Conservation (phyloP, 768 basidiomycete species). For the Termitomyces sp. region DNA sequence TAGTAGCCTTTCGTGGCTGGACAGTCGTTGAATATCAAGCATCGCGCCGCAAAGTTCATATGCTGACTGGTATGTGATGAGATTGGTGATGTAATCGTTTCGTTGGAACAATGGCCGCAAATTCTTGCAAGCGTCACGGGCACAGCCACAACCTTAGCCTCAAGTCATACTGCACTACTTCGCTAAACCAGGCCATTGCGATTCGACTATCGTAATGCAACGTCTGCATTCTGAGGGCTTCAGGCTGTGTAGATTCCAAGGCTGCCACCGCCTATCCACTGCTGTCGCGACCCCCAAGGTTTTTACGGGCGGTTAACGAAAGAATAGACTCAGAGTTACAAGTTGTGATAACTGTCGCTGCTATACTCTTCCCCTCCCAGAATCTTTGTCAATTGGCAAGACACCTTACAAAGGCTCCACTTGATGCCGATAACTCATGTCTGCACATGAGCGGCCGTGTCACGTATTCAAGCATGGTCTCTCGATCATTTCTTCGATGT, state of each 20-base stretch:
- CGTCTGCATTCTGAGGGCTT: too few species aligned
- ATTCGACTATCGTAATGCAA: too few species aligned
- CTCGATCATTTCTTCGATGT: background rate
- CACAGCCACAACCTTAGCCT: background rate
- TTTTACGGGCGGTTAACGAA: too few species aligned
- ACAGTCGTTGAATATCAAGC: background rate
- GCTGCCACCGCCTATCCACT: background rate
- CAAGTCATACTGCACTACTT: too few species aligned
- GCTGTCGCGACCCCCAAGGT: too few species aligned
- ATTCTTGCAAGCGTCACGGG: constrained; percentile 32
- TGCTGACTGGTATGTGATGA: constrained; percentile 81
- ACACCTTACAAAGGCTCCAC: too few species aligned
- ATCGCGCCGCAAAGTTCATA: background rate
- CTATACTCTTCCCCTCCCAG: background rate
- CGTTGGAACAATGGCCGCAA: too few species aligned
- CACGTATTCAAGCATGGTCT: background rate
- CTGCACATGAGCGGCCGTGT: too few species aligned
- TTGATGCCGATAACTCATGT: too few species aligned
- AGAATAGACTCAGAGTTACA: background rate
- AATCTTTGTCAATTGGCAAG: background rate
- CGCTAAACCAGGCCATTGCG: too few species aligned
- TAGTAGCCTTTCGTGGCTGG: constrained; percentile 84
- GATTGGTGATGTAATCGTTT: constrained; percentile 90
- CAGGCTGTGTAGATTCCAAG: background rate
- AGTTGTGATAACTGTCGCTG: background rate